Evolutionary conservation across 345 rosid genomes (phyloP).

Genomic region (Salix exigua): DNA sequence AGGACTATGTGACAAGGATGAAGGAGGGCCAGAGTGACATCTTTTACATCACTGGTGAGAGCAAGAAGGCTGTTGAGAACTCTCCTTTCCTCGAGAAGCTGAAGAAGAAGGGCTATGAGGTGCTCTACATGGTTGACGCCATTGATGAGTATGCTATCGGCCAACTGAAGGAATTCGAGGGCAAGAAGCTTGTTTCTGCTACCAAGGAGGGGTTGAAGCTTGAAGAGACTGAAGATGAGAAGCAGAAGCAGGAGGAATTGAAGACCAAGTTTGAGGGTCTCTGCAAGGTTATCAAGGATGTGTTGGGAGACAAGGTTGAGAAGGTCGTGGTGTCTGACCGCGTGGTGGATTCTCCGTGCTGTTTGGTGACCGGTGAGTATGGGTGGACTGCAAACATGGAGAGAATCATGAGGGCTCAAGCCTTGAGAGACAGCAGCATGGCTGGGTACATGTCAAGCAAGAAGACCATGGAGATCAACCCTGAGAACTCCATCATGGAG

Average conservation of each 20-base stretch:
- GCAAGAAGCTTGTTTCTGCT: constrained; percentile 80
- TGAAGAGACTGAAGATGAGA: constrained; percentile 76
- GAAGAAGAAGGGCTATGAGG: constrained; percentile 84
- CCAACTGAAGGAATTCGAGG: constrained; percentile 85
- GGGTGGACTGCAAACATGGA: constrained; percentile 96
- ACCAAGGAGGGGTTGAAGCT: constrained; percentile 85
- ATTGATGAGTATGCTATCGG: constrained; percentile 84
- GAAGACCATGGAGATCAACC: constrained; percentile 93
- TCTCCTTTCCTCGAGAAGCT: constrained; percentile 93
- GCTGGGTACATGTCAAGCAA: constrained; percentile 82
- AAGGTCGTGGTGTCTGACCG: constrained; percentile 84
- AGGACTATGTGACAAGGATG: constrained; percentile 93
- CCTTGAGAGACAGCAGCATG: constrained; percentile 81
- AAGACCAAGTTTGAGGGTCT: constrained; percentile 76
- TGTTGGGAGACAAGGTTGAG: constrained; percentile 71
- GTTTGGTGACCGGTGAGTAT: constrained; percentile 77
- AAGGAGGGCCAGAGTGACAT: constrained; percentile 84
- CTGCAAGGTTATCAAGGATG: constrained; percentile 86
- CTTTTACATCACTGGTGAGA: constrained; percentile 85
- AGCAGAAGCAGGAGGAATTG: constrained; percentile 54
- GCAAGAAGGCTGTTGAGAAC: constrained; percentile 91
- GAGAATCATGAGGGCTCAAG: constrained; percentile 88
- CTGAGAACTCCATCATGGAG: constrained; percentile 78
- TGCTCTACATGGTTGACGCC: constrained; percentile 80
- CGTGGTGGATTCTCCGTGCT: constrained; percentile 84